These are phyloP conservation scores for Pyrenochaeta sp. DNA, from an alignment of 2,329 filamentous ascomycete species.

Conservation along the genomic window DNA sequence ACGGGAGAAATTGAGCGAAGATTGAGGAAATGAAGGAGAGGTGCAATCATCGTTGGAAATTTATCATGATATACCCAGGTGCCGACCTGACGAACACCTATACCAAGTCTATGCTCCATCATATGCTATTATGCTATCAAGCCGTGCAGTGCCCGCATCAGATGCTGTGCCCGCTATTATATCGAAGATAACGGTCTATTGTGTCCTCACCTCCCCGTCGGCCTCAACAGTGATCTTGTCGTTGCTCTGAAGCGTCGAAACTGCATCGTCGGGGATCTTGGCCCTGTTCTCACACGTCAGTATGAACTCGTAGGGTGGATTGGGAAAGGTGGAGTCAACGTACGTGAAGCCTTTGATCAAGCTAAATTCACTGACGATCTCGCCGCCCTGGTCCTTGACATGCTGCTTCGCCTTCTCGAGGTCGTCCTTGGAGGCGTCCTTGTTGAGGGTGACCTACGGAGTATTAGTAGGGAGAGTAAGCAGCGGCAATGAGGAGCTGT, in stretches of 20 bases:
- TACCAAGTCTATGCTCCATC: conserved; percentile 9
- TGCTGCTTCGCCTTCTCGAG: conserved; percentile 81
- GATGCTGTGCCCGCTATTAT: not conserved
- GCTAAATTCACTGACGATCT: conserved; percentile 83
- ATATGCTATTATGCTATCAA: conserved; percentile 7
- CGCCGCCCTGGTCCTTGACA: conserved; percentile 78
- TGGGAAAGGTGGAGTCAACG: conserved; percentile 39
- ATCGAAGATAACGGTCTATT: conserved; percentile 60
- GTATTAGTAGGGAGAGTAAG: conserved; percentile 8
- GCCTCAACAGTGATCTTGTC: conserved; percentile 81
- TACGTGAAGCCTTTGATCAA: conserved; percentile 95
- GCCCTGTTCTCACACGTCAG: conserved; percentile 64
- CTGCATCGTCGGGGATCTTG: conserved; percentile 71
- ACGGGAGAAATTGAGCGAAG: not conserved
- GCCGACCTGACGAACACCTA: conserved; percentile 9
- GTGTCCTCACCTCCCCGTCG: conserved; percentile 74
- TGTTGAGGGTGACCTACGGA: conserved; percentile 79
- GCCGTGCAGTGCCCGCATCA: not conserved
- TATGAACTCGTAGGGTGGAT: not conserved
- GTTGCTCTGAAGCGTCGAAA: conserved; percentile 72
- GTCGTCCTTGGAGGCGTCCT: conserved; percentile 70
- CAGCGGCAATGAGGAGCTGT: not conserved
- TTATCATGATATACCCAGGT: conserved; percentile 11
- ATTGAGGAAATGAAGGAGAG: not conserved
- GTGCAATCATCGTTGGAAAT: not conserved